Evolutionary conservation across 2,329 filamentous ascomycete genomes (phyloP), one percentile per base, ranked within the genome.

Genomic region (Curvularia lunata): DNA sequence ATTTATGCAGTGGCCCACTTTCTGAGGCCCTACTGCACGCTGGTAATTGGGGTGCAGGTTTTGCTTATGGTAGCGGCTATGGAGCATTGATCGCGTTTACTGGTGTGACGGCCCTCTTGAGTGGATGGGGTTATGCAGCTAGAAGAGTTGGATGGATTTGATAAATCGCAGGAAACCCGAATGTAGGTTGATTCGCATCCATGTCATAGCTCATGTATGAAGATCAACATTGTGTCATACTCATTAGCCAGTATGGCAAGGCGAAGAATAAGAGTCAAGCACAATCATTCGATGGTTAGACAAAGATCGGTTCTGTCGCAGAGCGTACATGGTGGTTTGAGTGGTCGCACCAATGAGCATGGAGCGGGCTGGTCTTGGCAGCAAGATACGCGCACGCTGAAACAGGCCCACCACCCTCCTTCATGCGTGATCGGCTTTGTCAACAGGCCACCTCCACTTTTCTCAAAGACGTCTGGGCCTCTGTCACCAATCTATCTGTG

Each of bases 1-100:
- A 80, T 66, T 71, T 85, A 9, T 77, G 80, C 9, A 80, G 77
- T 57, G 83, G 83, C 3, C 83, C 83, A 0, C 67, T 85, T 41
- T 84, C 82, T 47, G 82, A 84, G 65, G 77, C 72, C 13, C 63
- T 83, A 32, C 59, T 82, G 8, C 67, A 69, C n/a, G 65, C 69
- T 25, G 74, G 73, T 23, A 62, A 66, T 2, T 81, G 75, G 25
- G 69, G 75, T 45, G 76, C 74, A 19, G 68, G 61, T 0, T 69
- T 75, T 38, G 79, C 76, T 1, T 82, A 81, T 63, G 80, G 78
- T 0, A 78, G 72, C 41, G 75, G 73, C 16, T 82, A 78, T 62
- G 79, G 79, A 12, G 65, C 72, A 32, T 58, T 81, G 28, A 77
- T 81, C 25, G 69, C 75, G 1, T 81, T 80, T 55, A 79, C 78